A percentile compares a stretch with the other conserved stretches of the same genome.
Conservation (phyloP, 2,329 filamentous ascomycete genomes). For the Fusarium sacchari region DNA sequence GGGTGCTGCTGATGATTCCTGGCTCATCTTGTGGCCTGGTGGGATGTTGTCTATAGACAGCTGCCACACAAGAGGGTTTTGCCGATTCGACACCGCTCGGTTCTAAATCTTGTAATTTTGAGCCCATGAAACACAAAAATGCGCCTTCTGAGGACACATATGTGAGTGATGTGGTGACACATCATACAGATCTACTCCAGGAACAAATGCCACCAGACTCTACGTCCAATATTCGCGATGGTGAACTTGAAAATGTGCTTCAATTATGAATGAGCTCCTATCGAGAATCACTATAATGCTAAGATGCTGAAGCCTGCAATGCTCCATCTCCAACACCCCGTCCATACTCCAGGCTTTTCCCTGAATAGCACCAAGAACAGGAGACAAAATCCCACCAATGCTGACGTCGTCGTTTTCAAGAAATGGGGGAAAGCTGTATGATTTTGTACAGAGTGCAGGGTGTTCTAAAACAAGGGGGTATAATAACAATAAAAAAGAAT, state of each 20-base stretch:
- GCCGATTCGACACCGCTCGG: not conserved
- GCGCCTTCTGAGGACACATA: not conserved
- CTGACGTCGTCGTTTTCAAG: not conserved
- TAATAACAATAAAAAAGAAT: conserved; percentile 40
- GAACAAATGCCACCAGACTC: not conserved
- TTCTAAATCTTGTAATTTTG: not conserved
- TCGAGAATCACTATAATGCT: conserved; percentile 5
- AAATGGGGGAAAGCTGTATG: not conserved
- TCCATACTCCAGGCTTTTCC: conserved; percentile 3
- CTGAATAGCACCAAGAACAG: not conserved
- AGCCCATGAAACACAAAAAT: not conserved
- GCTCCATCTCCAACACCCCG: not conserved
- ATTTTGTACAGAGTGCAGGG: conserved; percentile 9
- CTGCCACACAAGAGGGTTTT: not conserved
- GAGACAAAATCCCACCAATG: not conserved
- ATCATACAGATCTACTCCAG: not conserved
- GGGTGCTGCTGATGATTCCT: not conserved
- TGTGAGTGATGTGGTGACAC: not conserved
- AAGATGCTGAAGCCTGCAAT: not conserved
- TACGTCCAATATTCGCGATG: not conserved
- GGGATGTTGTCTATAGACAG: not conserved
- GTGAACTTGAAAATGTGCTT: not conserved
- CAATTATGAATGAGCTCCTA: conserved; percentile 5
- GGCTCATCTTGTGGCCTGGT: not conserved
- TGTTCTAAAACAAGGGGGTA: conserved; percentile 35